phyloP scores from a whole-genome alignment of 2,329 filamentous ascomycete genomes.

The Penicillium carneum region DNA sequence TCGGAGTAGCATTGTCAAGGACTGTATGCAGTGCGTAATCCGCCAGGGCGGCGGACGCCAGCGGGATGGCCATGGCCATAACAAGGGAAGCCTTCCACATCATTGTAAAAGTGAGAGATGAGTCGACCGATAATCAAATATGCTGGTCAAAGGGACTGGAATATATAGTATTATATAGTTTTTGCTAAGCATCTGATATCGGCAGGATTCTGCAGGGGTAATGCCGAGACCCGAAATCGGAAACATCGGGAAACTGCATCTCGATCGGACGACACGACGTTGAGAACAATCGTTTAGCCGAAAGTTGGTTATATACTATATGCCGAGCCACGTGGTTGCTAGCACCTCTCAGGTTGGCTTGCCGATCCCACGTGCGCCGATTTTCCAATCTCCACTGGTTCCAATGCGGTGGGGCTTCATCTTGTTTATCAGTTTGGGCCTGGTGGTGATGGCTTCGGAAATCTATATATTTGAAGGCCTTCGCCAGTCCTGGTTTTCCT shows the following conservation, averaged over 20 bases:
- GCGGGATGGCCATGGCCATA: slow-evolving; percentile 6
- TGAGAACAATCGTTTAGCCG: neutral
- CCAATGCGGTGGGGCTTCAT: slow-evolving; percentile 7
- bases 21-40: slow-evolving; percentile 54
- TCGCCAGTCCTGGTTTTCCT: neutral
- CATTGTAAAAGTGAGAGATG: neutral
- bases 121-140: neutral
- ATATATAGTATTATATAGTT: neutral
- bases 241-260: neutral
- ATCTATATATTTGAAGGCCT: slow-evolving; percentile 7
- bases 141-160: neutral
- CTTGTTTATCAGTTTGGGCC: slow-evolving; percentile 1
- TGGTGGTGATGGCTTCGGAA: neutral
- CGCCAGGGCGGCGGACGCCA: slow-evolving; percentile 34
- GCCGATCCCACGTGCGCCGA: slow-evolving; percentile 12
- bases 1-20: slow-evolving; percentile 52
- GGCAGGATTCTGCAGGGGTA: neutral
- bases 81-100: slow-evolving; percentile 4
- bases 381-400: slow-evolving; percentile 10
- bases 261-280: neutral
- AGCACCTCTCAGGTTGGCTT: neutral
- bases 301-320: neutral
- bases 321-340: slow-evolving; percentile 7
- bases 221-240: neutral
- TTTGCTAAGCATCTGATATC: neutral